phyloP scores from a whole-genome alignment of 163 green algal species.

The Chlorella variabilis region DNA sequence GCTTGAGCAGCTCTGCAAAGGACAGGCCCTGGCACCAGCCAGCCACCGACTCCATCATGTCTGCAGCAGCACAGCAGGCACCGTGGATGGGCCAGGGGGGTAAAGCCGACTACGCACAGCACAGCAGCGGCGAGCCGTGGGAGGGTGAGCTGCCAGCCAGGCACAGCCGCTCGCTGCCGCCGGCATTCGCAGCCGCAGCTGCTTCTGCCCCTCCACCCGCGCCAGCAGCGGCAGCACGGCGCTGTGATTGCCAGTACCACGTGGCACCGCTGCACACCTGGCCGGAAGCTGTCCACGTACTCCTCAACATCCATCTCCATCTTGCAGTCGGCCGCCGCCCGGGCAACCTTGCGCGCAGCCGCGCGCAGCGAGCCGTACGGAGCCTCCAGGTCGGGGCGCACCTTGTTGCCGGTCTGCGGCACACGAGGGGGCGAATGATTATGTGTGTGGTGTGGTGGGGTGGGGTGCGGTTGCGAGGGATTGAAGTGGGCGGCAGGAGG shows the following conservation, averaged over 20 bases:
- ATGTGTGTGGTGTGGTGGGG: conserved; percentile 66
- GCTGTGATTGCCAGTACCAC: no score
- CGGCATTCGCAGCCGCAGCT: no score
- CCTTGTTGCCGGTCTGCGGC: conserved; percentile 31
- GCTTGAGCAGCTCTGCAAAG: conserved; percentile 81
- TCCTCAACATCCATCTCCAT: conserved; percentile 81
- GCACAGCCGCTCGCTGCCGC: no score
- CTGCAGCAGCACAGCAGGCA: not conserved
- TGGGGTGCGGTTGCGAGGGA: no score
- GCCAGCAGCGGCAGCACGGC: no score
- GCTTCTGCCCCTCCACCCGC: no score
- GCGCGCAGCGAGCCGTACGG: conserved; percentile 59
- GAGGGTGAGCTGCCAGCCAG: no score
- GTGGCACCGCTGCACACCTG: no score
- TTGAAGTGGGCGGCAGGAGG: no score
- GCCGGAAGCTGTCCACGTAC: conserved; percentile 89
- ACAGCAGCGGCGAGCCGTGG: no score
- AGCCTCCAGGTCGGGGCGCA: conserved; percentile 65
- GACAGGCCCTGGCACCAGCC: conserved; percentile 81
- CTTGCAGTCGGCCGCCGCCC: conserved; percentile 55
- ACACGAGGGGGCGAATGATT: conserved; percentile 55
- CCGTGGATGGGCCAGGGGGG: no score
- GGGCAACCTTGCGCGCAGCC: conserved; percentile 54
- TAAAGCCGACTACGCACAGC: no score
- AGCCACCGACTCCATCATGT: conserved; percentile 87